These are phyloP conservation scores for Cladosporium cucumerinum DNA, from an alignment of 2,329 filamentous ascomycete genomes.

Conservation along the genomic window DNA sequence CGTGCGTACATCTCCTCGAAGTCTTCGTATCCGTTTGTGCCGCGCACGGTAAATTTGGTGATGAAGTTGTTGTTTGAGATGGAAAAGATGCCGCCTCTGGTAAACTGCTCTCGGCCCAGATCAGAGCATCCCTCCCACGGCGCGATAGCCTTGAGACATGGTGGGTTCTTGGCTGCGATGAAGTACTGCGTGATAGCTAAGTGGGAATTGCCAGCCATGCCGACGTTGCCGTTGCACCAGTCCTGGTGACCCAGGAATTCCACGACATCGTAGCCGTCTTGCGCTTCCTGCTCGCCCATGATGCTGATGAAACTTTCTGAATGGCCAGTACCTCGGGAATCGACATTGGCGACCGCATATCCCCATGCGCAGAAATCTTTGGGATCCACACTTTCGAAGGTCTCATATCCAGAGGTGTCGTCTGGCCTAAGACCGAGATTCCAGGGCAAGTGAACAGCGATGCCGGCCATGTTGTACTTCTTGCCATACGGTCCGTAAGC, in stretches of 20 bases:
- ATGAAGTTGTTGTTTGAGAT: constrained; percentile 19
- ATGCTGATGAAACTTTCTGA: constrained; percentile 37
- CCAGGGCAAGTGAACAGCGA: neutral
- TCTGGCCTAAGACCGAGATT: constrained; percentile 1
- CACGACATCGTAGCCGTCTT: constrained; percentile 44
- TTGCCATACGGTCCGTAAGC: constrained; percentile 34
- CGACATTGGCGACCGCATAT: constrained; percentile 35
- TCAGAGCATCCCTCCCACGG: constrained; percentile 49
- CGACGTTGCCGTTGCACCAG: constrained; percentile 42
- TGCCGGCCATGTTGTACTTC: constrained; percentile 1
- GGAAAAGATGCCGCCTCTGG: neutral
- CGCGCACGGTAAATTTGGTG: constrained; percentile 17
- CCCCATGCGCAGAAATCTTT: constrained; percentile 32
- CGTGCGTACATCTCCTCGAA: constrained; percentile 18
- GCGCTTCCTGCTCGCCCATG: constrained; percentile 38
- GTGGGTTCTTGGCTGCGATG: constrained; percentile 42
- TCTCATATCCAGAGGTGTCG: constrained; percentile 18
- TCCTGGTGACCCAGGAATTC: constrained; percentile 37
- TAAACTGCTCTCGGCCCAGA: constrained; percentile 33
- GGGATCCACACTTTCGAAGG: constrained; percentile 37
- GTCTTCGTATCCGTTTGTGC: constrained; percentile 16
- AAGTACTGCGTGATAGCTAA: constrained; percentile 26
- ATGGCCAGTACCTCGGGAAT: constrained; percentile 32
- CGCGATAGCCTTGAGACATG: constrained; percentile 42
- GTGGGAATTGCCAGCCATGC: constrained; percentile 40